These are phyloP conservation scores for Calonectria honghensis DNA, from an alignment of 2,329 filamentous ascomycete genomes.

Conservation along the genomic window DNA sequence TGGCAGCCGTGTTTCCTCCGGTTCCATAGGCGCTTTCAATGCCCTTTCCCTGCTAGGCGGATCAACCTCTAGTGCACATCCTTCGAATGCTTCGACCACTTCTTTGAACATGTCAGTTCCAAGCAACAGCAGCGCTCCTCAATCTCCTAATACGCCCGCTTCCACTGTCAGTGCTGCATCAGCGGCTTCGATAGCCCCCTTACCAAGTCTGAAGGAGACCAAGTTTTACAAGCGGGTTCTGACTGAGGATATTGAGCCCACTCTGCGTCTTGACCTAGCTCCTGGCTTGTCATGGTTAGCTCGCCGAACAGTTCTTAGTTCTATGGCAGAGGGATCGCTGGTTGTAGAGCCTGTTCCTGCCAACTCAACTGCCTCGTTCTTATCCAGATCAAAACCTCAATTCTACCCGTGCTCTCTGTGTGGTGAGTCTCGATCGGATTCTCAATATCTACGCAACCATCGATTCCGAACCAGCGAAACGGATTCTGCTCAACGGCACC, in stretches of 20 bases:
- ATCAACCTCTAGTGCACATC: conserved; percentile 67
- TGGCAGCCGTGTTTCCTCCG: conserved; percentile 81
- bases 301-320: conserved; percentile 86
- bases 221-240: conserved; percentile 95
- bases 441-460: conserved; percentile 84
- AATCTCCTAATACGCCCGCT: conserved; percentile 75
- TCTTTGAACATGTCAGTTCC: conserved; percentile 72
- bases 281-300: conserved; percentile 96
- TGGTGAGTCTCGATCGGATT: conserved; percentile 85
- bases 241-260: conserved; percentile 95
- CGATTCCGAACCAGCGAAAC: conserved; percentile 92
- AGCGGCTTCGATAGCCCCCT: conserved; percentile 55
- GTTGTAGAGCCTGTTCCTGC: conserved; percentile 91
- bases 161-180: conserved; percentile 70
- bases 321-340: conserved; percentile 89
- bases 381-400: conserved; percentile 70
- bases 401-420: conserved; percentile 88
- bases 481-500: conserved; percentile 90
- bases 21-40: conserved; percentile 74
- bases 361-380: conserved; percentile 70
- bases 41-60: conserved; percentile 66
- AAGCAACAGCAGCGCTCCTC: conserved; percentile 71
- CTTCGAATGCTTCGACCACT: conserved; percentile 76
- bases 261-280: conserved; percentile 89
- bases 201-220: conserved; percentile 87